Base-by-base conservation (phyloP, 768 basidiomycete species). In the Suillus sp. region DNA sequence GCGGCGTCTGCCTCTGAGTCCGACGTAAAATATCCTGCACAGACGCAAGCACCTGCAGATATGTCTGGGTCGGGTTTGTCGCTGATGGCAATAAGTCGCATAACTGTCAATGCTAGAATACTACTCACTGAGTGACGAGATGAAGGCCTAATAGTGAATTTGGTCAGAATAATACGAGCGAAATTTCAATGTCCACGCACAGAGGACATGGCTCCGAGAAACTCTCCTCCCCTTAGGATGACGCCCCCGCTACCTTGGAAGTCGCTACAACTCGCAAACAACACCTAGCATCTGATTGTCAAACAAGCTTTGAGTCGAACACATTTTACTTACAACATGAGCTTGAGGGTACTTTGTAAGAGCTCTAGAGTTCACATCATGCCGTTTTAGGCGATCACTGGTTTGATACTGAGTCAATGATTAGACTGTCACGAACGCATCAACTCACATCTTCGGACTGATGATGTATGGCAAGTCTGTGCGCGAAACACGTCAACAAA, bases 401-500 rank as follows among this genome's bases (percentile, higher is more conserved):
- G 37, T 6, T 57, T 25, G 38, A 57, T 30, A 40, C 38, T 57
- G 27, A n/a, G 18, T 1, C 51, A 40, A 4, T 30, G 18, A 57
- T 40, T 40, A 57, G 27, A 22, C 7, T 35, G 14, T n/a, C 34
- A 0, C n/a, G 25, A 57, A 27, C 18, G 2, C 16, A 40, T 35
- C 18, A 5, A 40, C 1, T 13, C 25, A 38, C 5, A 20, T 40
- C 25, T 18, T 27, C 11, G 50, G 20, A 62, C 67, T 54, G 62
- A 71, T 62, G 16, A 71, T 67, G 42, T 73, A 73, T 13, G 71
- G 73, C 10, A 74, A 62, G 65, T 76, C 75, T 69, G 45, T n/a
- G n/a, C 22, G 4, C 30, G 18, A 30, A 32, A 34, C 1, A 25
- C 48, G 34, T 69, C 48, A 63, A 13, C 3, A 18, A 57, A 18